Conservation (phyloP, 208 protist species). For the Leishmania martiniquensis region DNA sequence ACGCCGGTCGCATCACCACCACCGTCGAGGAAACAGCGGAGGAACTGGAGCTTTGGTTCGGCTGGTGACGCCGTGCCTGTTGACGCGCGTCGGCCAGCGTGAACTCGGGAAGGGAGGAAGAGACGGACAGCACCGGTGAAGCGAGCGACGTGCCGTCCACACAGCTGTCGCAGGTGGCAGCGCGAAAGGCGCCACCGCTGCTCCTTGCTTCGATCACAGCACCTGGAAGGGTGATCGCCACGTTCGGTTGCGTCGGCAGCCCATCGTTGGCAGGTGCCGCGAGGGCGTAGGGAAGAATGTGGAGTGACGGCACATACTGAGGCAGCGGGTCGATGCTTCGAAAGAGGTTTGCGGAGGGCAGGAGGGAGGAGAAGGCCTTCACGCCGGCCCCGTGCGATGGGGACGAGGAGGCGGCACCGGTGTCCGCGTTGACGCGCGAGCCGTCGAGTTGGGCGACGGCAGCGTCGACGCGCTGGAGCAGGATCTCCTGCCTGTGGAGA, state of each 20-base stretch:
- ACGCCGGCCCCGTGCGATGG: not conserved
- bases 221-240: not conserved
- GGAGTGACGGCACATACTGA: not conserved
- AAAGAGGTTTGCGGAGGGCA: not conserved
- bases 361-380: not conserved
- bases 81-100: not conserved
- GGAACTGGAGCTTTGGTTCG: not conserved
- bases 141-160: not conserved
- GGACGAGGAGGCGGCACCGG: not conserved
- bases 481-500: constrained; percentile 19
- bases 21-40: constrained; percentile 17
- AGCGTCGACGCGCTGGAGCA: constrained; percentile 16
- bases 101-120: not conserved
- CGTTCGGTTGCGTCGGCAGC: not conserved
- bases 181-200: not conserved
- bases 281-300: not conserved
- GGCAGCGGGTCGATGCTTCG: not conserved
- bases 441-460: not conserved
- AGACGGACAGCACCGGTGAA: not conserved
- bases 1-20: constrained; percentile 27
- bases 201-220: not conserved
- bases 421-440: not conserved
- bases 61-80: not conserved
- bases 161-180: too few relatives aligned
- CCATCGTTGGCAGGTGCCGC: not conserved